Percentiles rank a stretch among this genome's conserved stretches.
These are phyloP conservation scores for Umbelopsis sp. DNA, from an alignment of 192 early-diverging fungal genomes.

Conservation along the genomic window DNA sequence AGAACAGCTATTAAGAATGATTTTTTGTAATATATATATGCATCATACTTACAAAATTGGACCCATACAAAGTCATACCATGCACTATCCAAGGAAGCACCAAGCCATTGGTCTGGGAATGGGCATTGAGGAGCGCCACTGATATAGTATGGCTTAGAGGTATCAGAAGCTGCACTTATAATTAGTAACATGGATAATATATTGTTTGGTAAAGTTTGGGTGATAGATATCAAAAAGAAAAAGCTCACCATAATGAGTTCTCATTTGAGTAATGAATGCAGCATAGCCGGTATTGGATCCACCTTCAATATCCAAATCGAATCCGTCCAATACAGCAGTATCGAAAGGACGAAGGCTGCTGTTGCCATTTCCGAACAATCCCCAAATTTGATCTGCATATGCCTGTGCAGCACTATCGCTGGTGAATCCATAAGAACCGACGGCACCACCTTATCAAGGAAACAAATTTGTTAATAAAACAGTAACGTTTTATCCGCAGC, in stretches of 20 bases:
- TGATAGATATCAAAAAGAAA: background rate
- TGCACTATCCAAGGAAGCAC: slow-evolving; percentile 58
- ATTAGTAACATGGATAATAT: slow-evolving; percentile 25
- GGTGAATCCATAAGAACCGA: slow-evolving; percentile 64
- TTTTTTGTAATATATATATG: slow-evolving; percentile 32
- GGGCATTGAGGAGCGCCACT: slow-evolving; percentile 76
- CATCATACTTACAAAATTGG: slow-evolving; percentile 76
- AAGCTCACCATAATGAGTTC: slow-evolving; percentile 46
- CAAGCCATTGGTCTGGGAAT: slow-evolving; percentile 62
- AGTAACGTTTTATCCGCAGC: no score
- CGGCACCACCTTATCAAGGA: slow-evolving; percentile 44
- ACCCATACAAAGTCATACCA: slow-evolving; percentile 75
- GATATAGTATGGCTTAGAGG: slow-evolving; percentile 56
- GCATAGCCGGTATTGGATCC: slow-evolving; percentile 51
- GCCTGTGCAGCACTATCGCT: slow-evolving; percentile 59
- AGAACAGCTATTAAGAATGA: slow-evolving; percentile 21
- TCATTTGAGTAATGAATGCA: slow-evolving; percentile 55
- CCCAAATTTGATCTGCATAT: slow-evolving; percentile 34
- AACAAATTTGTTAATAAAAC: no score
- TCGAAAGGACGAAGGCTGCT: slow-evolving; percentile 65
- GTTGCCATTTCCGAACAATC: slow-evolving; percentile 56
- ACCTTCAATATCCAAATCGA: slow-evolving; percentile 71
- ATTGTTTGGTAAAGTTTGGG: background rate
- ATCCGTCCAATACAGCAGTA: slow-evolving; percentile 68
- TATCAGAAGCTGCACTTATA: slow-evolving; percentile 31